Percentiles rank a stretch among this genome's conserved stretches.
Conservation (phyloP, 345 rosid species). For the Garcia nutans region DNA sequence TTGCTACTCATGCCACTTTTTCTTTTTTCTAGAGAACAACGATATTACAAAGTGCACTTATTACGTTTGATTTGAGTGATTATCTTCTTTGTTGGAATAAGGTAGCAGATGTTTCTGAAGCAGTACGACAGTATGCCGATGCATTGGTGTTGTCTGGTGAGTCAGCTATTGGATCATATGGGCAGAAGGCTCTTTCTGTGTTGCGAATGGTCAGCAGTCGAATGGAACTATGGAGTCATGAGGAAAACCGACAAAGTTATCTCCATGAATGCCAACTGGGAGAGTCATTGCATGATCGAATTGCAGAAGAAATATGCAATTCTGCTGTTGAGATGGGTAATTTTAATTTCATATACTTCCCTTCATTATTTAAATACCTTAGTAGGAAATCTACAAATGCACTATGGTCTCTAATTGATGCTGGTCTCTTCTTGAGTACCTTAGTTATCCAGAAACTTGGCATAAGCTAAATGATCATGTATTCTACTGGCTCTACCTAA, state of each 20-base stretch:
- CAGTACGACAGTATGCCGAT: slow-evolving; percentile 64
- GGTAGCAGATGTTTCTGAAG: slow-evolving; percentile 84
- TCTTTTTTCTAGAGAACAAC: not conserved
- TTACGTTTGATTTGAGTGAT: not conserved
- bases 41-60: not conserved
- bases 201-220: slow-evolving; percentile 54
- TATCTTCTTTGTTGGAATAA: slow-evolving; percentile 20
- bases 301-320: slow-evolving; percentile 74
- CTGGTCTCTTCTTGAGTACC: not conserved
- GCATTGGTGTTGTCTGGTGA: slow-evolving; percentile 78
- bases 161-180: slow-evolving; percentile 60
- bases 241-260: slow-evolving; percentile 39
- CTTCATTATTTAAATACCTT: no score
- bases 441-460: not conserved
- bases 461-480: no score
- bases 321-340: slow-evolving; percentile 71
- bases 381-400: not conserved
- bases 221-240: slow-evolving; percentile 60
- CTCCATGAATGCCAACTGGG: slow-evolving; percentile 40
- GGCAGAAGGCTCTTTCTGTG: slow-evolving; percentile 66
- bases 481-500: no score
- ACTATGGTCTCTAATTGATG: no score
- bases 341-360: not conserved
- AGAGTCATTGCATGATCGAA: slow-evolving; percentile 43
- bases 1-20: not conserved